Conservation (phyloP, 306 rosid genomes). For the Prunus davidiana region DNA sequence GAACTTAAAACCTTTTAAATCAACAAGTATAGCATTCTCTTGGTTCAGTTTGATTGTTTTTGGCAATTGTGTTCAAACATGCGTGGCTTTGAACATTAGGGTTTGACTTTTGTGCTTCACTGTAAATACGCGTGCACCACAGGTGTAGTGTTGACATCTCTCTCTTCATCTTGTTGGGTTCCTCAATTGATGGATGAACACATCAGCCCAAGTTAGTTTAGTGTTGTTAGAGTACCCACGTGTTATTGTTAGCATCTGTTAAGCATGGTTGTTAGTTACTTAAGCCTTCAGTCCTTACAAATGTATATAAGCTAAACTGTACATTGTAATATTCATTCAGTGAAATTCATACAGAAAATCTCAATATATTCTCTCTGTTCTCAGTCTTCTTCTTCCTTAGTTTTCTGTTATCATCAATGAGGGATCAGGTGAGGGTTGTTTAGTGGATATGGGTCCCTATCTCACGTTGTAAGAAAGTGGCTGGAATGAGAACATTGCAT, state of each 20-base stretch:
- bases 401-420: not conserved
- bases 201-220: too few relatives aligned
- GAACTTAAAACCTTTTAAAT: not conserved
- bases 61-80: not conserved
- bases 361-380: too few relatives aligned
- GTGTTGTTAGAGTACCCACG: too few relatives aligned
- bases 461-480: not conserved
- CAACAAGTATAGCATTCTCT: not conserved
- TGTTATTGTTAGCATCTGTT: too few relatives aligned
- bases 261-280: too few relatives aligned
- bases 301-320: too few relatives aligned
- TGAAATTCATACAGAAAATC: too few relatives aligned
- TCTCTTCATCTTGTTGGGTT: not conserved
- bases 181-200: not conserved
- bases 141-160: not conserved
- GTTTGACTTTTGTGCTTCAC: not conserved
- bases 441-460: not conserved
- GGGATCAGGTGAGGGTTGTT: not conserved
- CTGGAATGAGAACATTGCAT: not conserved
- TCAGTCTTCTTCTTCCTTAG: too few relatives aligned
- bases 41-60: not conserved
- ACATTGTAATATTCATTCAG: too few relatives aligned
- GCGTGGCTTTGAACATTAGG: not conserved
- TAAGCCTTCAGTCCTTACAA: too few relatives aligned
- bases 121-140: not conserved